phyloP scores from a whole-genome alignment of 2,329 filamentous ascomycete genomes.

The Talaromyces funiculosus region DNA sequence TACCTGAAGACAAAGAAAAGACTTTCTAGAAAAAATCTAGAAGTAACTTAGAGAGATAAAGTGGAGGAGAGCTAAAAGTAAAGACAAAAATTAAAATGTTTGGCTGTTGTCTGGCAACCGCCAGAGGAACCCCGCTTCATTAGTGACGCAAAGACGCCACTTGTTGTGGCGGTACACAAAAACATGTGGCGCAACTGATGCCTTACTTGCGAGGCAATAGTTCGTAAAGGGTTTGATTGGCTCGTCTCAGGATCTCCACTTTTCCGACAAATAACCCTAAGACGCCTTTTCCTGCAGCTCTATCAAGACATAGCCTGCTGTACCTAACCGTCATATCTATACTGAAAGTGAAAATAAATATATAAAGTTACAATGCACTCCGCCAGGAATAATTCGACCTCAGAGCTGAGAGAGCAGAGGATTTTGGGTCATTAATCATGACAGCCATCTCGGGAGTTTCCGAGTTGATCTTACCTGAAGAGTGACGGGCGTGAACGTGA shows the following conservation, averaged over 20 bases:
- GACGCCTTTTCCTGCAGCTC: too few relatives aligned
- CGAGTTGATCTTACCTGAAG: neutral
- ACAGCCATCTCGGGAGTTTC: too few relatives aligned
- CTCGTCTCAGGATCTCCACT: too few relatives aligned
- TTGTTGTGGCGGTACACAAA: conserved; percentile 9
- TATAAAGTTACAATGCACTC: too few relatives aligned
- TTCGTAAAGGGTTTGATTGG: neutral
- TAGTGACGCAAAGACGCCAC: conserved; percentile 9
- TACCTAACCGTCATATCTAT: too few relatives aligned
- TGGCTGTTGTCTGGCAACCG: conserved; percentile 16
- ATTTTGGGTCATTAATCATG: too few relatives aligned
- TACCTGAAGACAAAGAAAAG: neutral
- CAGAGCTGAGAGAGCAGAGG: too few relatives aligned
- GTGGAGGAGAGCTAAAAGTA: neutral
- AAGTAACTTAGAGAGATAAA: neutral
- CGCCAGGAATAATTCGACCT: too few relatives aligned
- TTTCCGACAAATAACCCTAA: too few relatives aligned
- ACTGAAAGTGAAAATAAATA: too few relatives aligned
- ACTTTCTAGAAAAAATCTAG: neutral
- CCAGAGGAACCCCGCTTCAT: conserved; percentile 1
- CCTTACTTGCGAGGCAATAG: neutral
- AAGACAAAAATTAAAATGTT: neutral
- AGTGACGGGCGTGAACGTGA: too few relatives aligned
- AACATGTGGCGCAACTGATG: neutral
- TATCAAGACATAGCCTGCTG: too few relatives aligned